Conservation (phyloP, 2,329 filamentous ascomycete species). For the Aphanoascus verrucosus region DNA sequence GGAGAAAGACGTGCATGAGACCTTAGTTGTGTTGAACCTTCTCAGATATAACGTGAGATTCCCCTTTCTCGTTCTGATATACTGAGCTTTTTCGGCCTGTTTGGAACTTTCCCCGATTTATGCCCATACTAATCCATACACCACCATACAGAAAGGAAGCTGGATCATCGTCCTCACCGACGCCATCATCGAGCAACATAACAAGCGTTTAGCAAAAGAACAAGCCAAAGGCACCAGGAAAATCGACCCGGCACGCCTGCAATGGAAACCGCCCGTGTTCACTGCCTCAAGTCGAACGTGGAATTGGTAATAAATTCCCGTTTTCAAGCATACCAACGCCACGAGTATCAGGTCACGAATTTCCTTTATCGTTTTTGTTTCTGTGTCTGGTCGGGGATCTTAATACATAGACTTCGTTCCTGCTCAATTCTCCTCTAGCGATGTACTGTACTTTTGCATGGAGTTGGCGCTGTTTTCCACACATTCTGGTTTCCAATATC, state of each 20-base stretch:
- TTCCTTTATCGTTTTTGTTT: neutral
- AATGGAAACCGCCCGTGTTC: slow-evolving; percentile 96
- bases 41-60: slow-evolving; percentile 64
- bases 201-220: slow-evolving; percentile 65
- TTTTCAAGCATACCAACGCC: neutral
- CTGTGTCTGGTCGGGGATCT: too few species aligned
- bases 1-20: slow-evolving; percentile 92
- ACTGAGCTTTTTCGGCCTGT: too few species aligned
- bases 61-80: neutral
- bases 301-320: slow-evolving; percentile 60
- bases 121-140: neutral
- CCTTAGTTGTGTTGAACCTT: slow-evolving; percentile 87
- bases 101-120: too few species aligned
- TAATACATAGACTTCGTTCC: too few species aligned
- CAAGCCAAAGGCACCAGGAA: slow-evolving; percentile 62
- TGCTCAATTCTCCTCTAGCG: too few species aligned
- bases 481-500: too few species aligned
- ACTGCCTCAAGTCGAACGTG: slow-evolving; percentile 81
- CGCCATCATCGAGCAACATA: slow-evolving; percentile 58
- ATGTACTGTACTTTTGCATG: too few species aligned
- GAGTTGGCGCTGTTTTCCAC: too few species aligned
- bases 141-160: slow-evolving; percentile 58
- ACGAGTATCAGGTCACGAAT: neutral
- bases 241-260: slow-evolving; percentile 67
- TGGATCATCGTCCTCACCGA: slow-evolving; percentile 92